phyloP scores from a whole-genome alignment of 1,284 basidiomycete genomes.

The Somion occarium region DNA sequence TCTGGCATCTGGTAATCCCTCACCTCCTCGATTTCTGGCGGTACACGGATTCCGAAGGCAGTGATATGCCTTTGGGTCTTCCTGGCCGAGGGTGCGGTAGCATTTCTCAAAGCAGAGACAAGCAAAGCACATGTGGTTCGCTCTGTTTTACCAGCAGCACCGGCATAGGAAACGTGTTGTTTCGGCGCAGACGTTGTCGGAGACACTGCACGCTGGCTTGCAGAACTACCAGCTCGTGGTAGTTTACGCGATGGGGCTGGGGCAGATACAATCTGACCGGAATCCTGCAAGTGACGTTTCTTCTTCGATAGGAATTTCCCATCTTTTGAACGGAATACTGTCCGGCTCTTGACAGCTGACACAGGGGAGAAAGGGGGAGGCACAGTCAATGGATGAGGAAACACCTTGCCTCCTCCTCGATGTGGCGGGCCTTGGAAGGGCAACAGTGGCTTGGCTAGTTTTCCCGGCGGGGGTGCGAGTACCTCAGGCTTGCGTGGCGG shows the following conservation, averaged over 20 bases:
- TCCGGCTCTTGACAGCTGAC: too few species aligned
- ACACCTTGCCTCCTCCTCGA: not conserved
- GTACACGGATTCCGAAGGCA: conserved; percentile 53
- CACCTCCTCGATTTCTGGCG: conserved; percentile 39
- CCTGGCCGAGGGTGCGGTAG: conserved; percentile 37
- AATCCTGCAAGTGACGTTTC: conserved; percentile 9
- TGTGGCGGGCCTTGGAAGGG: not conserved
- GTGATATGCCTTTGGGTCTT: conserved; percentile 49
- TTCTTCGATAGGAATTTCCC: conserved; percentile 19
- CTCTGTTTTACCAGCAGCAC: conserved; percentile 18
- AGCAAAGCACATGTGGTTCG: conserved; percentile 34
- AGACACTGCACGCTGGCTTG: conserved; percentile 2
- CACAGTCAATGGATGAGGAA: conserved; percentile 3
- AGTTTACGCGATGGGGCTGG: conserved; percentile 20
- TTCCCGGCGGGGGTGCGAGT: not conserved
- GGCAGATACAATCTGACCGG: conserved; percentile 8
- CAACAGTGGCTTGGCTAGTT: not conserved
- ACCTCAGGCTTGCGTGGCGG: conserved; percentile 18
- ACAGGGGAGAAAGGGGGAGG: not conserved
- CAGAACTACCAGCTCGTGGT: conserved; percentile 13
- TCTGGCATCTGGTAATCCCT: conserved; percentile 44
- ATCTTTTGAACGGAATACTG: conserved; percentile 12
- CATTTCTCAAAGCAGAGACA: conserved; percentile 45
- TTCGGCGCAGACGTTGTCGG: conserved; percentile 8
- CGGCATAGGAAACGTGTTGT: conserved; percentile 15